These are phyloP conservation scores for Leishmania tropica DNA, from an alignment of 208 protist genomes.

Conservation along the genomic window DNA sequence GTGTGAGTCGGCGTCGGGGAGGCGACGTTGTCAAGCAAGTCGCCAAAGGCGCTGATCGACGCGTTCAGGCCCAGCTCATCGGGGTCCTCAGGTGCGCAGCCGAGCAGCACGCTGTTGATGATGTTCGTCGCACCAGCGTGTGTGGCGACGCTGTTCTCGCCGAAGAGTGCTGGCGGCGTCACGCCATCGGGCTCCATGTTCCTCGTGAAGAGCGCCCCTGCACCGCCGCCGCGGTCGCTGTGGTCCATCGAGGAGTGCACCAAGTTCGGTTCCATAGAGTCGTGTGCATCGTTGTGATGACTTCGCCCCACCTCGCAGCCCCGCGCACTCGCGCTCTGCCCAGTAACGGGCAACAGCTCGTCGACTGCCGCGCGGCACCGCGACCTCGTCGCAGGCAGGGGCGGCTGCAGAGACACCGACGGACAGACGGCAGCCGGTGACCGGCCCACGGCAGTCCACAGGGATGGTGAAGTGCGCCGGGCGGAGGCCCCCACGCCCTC, in stretches of 20 bases:
- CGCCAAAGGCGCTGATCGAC: slow-evolving; percentile 16
- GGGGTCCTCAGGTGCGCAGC: slow-evolving; percentile 33
- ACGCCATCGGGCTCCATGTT: slow-evolving; percentile 14
- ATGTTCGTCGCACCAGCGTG: slow-evolving; percentile 46
- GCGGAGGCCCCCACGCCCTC: background rate
- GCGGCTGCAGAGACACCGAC: background rate
- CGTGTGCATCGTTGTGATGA: no score
- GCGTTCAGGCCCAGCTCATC: slow-evolving; percentile 16
- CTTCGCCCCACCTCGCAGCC: no score
- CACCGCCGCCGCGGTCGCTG: background rate
- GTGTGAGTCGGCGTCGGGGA: slow-evolving; percentile 7
- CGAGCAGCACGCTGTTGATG: slow-evolving; percentile 50
- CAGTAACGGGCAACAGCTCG: background rate
- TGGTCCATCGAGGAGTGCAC: background rate
- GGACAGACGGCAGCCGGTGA: background rate
- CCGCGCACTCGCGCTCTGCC: background rate
- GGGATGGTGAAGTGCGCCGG: background rate
- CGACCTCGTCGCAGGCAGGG: background rate
- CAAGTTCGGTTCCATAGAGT: background rate
- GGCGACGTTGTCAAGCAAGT: slow-evolving; percentile 9
- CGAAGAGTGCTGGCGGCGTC: slow-evolving; percentile 9
- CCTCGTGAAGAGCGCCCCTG: slow-evolving; percentile 6
- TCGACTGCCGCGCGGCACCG: background rate
- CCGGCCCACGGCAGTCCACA: background rate
- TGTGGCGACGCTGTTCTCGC: slow-evolving; percentile 28